These are phyloP conservation scores for Harringtonia aguacate DNA, from an alignment of 2,329 filamentous ascomycete species.

Conservation along the genomic window DNA sequence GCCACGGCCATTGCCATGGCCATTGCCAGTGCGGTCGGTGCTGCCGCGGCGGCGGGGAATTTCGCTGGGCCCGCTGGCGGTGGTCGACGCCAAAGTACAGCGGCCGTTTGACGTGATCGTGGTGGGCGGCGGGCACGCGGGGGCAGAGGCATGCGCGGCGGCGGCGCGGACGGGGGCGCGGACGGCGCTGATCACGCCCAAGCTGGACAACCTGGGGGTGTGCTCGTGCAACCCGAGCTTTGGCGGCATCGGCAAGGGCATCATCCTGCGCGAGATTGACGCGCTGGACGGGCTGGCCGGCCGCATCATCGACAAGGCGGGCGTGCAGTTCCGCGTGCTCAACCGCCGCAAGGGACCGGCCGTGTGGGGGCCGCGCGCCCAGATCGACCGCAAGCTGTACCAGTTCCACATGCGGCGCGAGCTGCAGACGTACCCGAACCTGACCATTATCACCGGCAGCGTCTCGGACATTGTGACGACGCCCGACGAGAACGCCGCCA, in stretches of 20 bases:
- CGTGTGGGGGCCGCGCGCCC: slow-evolving; percentile 92
- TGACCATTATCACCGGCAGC: slow-evolving; percentile 74
- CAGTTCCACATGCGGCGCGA: slow-evolving; percentile 85
- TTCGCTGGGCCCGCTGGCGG: slow-evolving; percentile 14
- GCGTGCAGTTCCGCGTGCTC: slow-evolving; percentile 83
- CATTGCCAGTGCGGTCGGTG: neutral
- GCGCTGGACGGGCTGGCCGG: slow-evolving; percentile 85
- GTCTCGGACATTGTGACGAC: slow-evolving; percentile 79
- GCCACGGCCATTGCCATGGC: neutral
- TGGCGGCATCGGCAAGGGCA: slow-evolving; percentile 97
- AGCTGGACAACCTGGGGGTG: slow-evolving; percentile 77
- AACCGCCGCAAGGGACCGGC: slow-evolving; percentile 88
- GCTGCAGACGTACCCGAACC: slow-evolving; percentile 63
- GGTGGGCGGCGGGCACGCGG: slow-evolving; percentile 91
- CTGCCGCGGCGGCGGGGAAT: slow-evolving; percentile 1
- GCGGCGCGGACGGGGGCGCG: slow-evolving; percentile 80
- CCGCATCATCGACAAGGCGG: slow-evolving; percentile 83
- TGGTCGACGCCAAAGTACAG: no score
- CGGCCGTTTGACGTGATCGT: slow-evolving; percentile 91
- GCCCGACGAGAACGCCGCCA: slow-evolving; percentile 36
- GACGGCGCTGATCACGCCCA: slow-evolving; percentile 84
- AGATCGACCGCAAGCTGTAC: slow-evolving; percentile 88
- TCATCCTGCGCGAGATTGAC: slow-evolving; percentile 90
- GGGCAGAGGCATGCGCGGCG: slow-evolving; percentile 85
- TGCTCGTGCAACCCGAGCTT: slow-evolving; percentile 97